Percentiles rank a stretch among this genome's conserved stretches.
These are phyloP conservation scores for Trametes cubensis DNA, from an alignment of 768 basidiomycete genomes.

Conservation along the genomic window DNA sequence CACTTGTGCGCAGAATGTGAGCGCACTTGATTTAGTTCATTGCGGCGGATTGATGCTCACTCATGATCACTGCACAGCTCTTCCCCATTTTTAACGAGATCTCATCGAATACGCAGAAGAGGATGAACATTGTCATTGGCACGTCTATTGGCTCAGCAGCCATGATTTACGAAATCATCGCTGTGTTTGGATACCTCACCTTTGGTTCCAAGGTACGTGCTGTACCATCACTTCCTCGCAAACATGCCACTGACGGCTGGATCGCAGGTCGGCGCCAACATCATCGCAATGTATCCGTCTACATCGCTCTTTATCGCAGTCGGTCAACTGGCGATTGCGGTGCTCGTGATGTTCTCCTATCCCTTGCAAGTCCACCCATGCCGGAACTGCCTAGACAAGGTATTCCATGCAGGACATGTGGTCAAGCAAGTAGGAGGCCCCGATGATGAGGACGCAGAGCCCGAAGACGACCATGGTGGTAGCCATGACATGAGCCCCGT, in stretches of 20 bases:
- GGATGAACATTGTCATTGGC: slow-evolving; percentile 88
- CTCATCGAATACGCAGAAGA: slow-evolving; percentile 71
- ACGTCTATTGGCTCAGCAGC: slow-evolving; percentile 85
- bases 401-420: slow-evolving; percentile 57
- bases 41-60: neutral
- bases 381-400: slow-evolving; percentile 88
- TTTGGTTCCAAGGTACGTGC: slow-evolving; percentile 80
- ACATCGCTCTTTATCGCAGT: slow-evolving; percentile 91
- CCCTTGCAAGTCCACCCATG: slow-evolving; percentile 95
- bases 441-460: slow-evolving; percentile 45
- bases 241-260: neutral
- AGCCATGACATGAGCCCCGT: slow-evolving; percentile 62
- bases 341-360: slow-evolving; percentile 90
- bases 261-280: slow-evolving; percentile 80
- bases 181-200: slow-evolving; percentile 87
- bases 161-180: slow-evolving; percentile 86
- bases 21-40: slow-evolving; percentile 26
- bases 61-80: slow-evolving; percentile 49
- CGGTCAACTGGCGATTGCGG: slow-evolving; percentile 90
- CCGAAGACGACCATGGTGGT: slow-evolving; percentile 55
- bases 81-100: slow-evolving; percentile 96
- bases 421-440: slow-evolving; percentile 36
- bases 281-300: slow-evolving; percentile 92
- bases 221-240: neutral
- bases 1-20: slow-evolving; percentile 91